phyloP scores from a whole-genome alignment of 2,329 filamentous ascomycete species.

The Colletotrichum sp. region DNA sequence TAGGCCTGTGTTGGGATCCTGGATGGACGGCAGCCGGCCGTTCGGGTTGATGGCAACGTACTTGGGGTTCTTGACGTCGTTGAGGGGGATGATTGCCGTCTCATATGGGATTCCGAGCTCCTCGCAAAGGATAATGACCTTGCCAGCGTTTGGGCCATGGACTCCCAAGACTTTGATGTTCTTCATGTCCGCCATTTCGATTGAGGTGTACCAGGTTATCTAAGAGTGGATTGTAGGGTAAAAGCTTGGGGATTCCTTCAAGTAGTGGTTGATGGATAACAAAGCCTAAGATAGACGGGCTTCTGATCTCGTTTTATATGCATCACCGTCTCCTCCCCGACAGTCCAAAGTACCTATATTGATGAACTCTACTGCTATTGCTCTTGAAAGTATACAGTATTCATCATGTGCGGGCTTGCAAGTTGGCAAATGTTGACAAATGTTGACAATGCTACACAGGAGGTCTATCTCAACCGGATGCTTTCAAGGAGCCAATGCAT shows the following conservation, averaged over 20 bases:
- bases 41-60: background rate
- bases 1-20: slow-evolving; percentile 24
- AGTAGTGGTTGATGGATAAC: background rate
- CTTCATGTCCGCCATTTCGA: background rate
- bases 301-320: background rate
- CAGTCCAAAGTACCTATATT: background rate
- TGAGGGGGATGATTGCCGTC: background rate
- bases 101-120: background rate
- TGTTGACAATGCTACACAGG: background rate
- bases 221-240: background rate
- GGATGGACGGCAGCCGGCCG: background rate
- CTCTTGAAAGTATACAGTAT: background rate
- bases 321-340: background rate
- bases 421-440: background rate
- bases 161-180: background rate
- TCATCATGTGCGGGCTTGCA: background rate
- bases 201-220: background rate
- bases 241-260: background rate
- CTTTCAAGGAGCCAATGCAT: background rate
- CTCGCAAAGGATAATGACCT: background rate
- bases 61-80: background rate
- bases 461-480: background rate
- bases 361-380: background rate
- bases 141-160: background rate
- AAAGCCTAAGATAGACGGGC: background rate